Conservation (phyloP, 176 grass and related monocot species). For the Tuctoria greenei region DNA sequence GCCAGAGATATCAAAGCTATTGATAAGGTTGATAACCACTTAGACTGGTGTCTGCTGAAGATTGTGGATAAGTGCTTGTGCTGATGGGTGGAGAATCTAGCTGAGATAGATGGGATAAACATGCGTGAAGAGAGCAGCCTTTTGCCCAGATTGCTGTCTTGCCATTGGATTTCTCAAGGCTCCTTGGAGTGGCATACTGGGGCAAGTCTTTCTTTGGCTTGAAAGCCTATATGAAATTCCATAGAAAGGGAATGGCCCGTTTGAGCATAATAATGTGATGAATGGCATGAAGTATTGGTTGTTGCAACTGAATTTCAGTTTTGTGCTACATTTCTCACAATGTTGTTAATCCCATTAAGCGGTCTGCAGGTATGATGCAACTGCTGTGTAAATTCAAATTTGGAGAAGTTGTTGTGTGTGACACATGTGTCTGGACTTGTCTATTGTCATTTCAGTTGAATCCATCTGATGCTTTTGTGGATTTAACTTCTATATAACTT, state of each 20-base stretch:
- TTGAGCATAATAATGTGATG: not conserved
- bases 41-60: not conserved
- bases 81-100: not conserved
- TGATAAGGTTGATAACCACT: not conserved
- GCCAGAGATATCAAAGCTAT: not conserved
- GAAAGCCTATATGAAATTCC: not conserved
- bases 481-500: not conserved
- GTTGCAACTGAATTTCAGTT: not conserved
- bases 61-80: not conserved
- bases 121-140: not conserved
- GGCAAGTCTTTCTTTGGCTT: not conserved
- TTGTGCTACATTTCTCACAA: not conserved
- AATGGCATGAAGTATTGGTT: slow-evolving; percentile 25
- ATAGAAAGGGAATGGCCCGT: not conserved
- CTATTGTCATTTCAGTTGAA: not conserved
- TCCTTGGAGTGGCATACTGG: not conserved
- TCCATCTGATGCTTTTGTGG: not conserved
- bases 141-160: not conserved
- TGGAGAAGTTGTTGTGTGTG: not conserved
- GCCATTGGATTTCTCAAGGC: not conserved
- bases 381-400: not conserved
- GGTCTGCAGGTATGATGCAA: not conserved
- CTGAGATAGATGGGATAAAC: not conserved
- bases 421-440: not conserved
- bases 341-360: not conserved